Percentiles rank a stretch among this genome's conserved stretches.
Evolutionary conservation across 371 early-diverging fungal species (phyloP).

Genomic region (Chytridium lagenaria): DNA sequence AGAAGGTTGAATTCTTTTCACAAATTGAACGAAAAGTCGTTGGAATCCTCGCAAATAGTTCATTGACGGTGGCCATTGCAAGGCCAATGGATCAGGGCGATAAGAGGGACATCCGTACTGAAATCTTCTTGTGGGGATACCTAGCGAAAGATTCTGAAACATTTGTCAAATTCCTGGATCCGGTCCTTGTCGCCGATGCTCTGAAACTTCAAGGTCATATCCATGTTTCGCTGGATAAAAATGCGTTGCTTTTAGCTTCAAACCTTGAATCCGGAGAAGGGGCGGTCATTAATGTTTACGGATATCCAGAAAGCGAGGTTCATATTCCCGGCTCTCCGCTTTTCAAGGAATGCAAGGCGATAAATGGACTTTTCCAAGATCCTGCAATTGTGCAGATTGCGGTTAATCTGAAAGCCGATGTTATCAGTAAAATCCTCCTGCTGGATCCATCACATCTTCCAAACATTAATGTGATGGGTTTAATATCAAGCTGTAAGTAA

Average conservation of each 20-base stretch:
- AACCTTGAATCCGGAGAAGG: too few relatives aligned
- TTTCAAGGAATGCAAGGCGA: background rate
- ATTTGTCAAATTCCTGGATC: background rate
- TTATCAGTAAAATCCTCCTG: background rate
- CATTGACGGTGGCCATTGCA: conserved; percentile 29
- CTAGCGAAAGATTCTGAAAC: background rate
- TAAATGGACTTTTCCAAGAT: background rate
- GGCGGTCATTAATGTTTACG: background rate
- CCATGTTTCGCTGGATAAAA: too few relatives aligned
- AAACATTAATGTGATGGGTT: too few relatives aligned
- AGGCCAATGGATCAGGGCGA: background rate
- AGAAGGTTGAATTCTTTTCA: conserved; percentile 35
- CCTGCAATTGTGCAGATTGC: background rate
- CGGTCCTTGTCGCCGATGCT: background rate
- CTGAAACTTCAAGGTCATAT: background rate
- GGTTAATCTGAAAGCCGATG: background rate
- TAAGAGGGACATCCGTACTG: background rate
- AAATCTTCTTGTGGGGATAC: conserved; percentile 45
- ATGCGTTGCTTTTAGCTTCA: too few relatives aligned
- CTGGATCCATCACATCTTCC: too few relatives aligned
- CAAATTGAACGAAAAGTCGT: conserved; percentile 26
- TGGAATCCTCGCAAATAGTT: conserved; percentile 20
- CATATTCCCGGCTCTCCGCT: background rate
- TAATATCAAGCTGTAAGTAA: too few relatives aligned
- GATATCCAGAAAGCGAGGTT: background rate